Conservation (phyloP, 1,284 basidiomycete species). For the Schizophyllum amplum region DNA sequence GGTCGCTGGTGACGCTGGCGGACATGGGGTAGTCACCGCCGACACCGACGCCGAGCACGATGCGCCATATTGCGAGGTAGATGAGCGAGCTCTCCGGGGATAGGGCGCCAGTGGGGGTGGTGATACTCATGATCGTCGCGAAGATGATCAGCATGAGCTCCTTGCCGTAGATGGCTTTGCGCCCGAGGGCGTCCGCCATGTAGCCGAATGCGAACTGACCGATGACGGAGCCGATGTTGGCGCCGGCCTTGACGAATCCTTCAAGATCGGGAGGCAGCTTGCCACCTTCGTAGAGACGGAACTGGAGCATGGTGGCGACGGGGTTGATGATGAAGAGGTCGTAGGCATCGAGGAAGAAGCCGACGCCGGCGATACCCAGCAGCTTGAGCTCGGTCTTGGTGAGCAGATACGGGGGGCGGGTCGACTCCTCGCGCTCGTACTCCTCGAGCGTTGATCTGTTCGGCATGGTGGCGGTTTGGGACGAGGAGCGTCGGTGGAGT, state of each 20-base stretch:
- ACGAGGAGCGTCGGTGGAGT: background rate
- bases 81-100: conserved; percentile 41
- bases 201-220: conserved; percentile 69
- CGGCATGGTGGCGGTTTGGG: background rate
- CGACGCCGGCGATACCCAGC: conserved; percentile 54
- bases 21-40: conserved; percentile 83
- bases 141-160: conserved; percentile 75
- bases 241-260: conserved; percentile 60
- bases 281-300: conserved; percentile 51
- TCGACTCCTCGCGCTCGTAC: conserved; percentile 30
- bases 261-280: conserved; percentile 48
- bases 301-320: conserved; percentile 70
- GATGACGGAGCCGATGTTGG: conserved; percentile 69
- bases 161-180: conserved; percentile 68
- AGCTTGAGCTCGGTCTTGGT: conserved; percentile 46
- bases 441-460: conserved; percentile 30
- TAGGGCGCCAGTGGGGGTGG: conserved; percentile 36
- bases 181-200: conserved; percentile 59
- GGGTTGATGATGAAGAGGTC: conserved; percentile 78
- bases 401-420: conserved; percentile 38
- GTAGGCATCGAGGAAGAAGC: conserved; percentile 69
- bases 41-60: conserved; percentile 67
- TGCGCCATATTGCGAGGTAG: conserved; percentile 59
- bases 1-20: conserved; percentile 63
- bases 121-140: conserved; percentile 55